These are phyloP conservation scores for Pyrenula massariospora DNA, from an alignment of 495 filamentous ascomycete species.

Conservation along the genomic window DNA sequence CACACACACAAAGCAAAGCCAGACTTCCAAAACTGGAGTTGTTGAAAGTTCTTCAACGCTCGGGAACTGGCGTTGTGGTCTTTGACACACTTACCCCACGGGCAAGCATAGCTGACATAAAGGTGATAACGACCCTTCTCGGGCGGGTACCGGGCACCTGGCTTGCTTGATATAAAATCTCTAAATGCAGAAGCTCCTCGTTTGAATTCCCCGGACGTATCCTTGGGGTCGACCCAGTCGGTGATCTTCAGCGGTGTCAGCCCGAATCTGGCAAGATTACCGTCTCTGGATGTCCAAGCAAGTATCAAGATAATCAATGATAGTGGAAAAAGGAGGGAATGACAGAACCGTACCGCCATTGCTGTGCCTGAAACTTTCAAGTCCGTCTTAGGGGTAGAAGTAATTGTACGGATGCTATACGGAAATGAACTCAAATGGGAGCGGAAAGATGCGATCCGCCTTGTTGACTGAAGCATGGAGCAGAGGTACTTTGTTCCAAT, in stretches of 20 bases:
- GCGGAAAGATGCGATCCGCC: neutral
- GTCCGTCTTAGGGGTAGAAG: neutral
- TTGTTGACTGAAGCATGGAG: neutral
- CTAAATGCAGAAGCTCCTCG: conserved; percentile 61
- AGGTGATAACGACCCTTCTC: conserved; percentile 61
- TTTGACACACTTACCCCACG: conserved; percentile 45
- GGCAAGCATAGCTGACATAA: conserved; percentile 64
- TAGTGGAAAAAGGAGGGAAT: neutral
- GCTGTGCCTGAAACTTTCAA: conserved; percentile 8
- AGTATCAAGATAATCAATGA: neutral
- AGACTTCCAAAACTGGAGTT: too few relatives aligned
- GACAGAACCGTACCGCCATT: conserved; percentile 26
- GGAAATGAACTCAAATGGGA: neutral
- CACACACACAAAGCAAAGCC: neutral
- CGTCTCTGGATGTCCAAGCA: neutral
- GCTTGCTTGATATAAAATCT: conserved; percentile 53
- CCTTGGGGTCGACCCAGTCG: conserved; percentile 65
- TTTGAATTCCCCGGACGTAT: conserved; percentile 84
- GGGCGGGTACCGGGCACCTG: conserved; percentile 50
- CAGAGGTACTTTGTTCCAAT: too few relatives aligned
- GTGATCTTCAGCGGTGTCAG: conserved; percentile 45
- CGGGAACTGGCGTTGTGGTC: too few relatives aligned
- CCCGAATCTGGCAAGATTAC: neutral
- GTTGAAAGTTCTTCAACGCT: too few relatives aligned
- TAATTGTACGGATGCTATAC: neutral